Base-by-base conservation (phyloP, 768 basidiomycete genomes). In the Boletus edulis region DNA sequence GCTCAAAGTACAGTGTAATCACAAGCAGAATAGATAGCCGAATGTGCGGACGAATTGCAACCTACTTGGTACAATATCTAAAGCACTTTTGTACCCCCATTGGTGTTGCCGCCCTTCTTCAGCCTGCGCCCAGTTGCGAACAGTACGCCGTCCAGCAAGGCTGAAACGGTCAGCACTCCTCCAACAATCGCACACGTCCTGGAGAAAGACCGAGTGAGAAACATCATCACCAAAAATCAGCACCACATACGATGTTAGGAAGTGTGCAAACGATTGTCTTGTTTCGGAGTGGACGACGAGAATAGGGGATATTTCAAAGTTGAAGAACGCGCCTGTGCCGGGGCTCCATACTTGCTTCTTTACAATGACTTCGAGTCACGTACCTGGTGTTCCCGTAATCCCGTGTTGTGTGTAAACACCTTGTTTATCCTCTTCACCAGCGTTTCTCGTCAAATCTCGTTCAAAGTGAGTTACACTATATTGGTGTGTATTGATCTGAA, bases 181-280 rank as follows among this genome's bases (percentile, higher is more conserved):
- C 97, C 97, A 29, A 99, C 87, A 64, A 99, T 98, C 3, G 97
- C 97, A 68, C 94, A 97, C 24, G 94, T 95, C 59, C 94, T 97
- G 64, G 35, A 37, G 32, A 54, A 22, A 17, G 35, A 37, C 34
- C 24, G 20, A 55, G 24, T 51, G 24, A 49, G 13, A 49, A 13
- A 55, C 31, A 37, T 15, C 8, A 18, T 15, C 20, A 17, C 35
- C 31, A 32, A 40, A 12, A 54, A 31, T 34, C 6, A 46, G 10
- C n/a, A 52, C 20, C 15, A 80, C 94, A 66, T 67, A 95, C 91
- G 95, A 98, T 42, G 97, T 98, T 27, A 98, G 75, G 79, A 98
- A 98, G 74, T 99, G 97, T 3, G 97, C 96, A 71, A 98, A 96
- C 1, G 92, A 91, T 72, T 98, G 95, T 52, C 94, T 81, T 34